phyloP scores from a whole-genome alignment of 768 basidiomycete species.

The Mycena latifolia region DNA sequence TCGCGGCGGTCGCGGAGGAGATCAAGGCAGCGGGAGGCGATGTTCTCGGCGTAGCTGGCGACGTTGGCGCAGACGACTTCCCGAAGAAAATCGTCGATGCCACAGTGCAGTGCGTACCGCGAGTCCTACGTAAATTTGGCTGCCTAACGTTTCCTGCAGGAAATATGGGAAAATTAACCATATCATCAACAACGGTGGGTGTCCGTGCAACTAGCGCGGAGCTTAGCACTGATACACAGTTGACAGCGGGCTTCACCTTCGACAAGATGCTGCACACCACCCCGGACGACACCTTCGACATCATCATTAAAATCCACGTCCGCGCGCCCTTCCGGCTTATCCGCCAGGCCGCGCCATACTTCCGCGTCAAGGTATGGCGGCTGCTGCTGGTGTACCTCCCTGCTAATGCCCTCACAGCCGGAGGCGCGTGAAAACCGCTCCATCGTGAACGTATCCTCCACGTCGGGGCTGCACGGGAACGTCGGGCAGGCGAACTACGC shows the following conservation, averaged over 20 bases:
- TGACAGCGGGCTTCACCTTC: slow-evolving; percentile 78
- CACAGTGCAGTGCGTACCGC: slow-evolving; percentile 72
- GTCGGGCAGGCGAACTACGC: slow-evolving; percentile 90
- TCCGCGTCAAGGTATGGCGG: slow-evolving; percentile 76
- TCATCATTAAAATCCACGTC: slow-evolving; percentile 88
- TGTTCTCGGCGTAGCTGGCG: slow-evolving; percentile 80
- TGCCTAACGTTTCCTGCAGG: slow-evolving; percentile 47
- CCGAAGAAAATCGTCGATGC: slow-evolving; percentile 83
- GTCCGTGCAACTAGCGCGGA: neutral
- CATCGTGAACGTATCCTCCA: slow-evolving; percentile 87
- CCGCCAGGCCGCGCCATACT: slow-evolving; percentile 86
- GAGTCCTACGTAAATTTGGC: too few relatives aligned
- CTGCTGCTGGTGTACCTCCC: slow-evolving; percentile 14
- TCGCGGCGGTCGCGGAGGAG: slow-evolving; percentile 75
- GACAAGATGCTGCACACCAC: slow-evolving; percentile 93
- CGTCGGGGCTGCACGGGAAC: slow-evolving; percentile 87
- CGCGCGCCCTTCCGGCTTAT: slow-evolving; percentile 89
- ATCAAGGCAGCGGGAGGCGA: slow-evolving; percentile 81
- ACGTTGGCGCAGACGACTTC: slow-evolving; percentile 87
- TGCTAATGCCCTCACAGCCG: slow-evolving; percentile 47
- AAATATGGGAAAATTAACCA: slow-evolving; percentile 90
- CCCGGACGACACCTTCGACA: slow-evolving; percentile 83
- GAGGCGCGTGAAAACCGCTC: slow-evolving; percentile 75
- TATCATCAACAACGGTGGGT: slow-evolving; percentile 82
- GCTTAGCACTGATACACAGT: neutral